phyloP scores from a whole-genome alignment of 768 basidiomycete species.

The Leccinum fibrillosum region DNA sequence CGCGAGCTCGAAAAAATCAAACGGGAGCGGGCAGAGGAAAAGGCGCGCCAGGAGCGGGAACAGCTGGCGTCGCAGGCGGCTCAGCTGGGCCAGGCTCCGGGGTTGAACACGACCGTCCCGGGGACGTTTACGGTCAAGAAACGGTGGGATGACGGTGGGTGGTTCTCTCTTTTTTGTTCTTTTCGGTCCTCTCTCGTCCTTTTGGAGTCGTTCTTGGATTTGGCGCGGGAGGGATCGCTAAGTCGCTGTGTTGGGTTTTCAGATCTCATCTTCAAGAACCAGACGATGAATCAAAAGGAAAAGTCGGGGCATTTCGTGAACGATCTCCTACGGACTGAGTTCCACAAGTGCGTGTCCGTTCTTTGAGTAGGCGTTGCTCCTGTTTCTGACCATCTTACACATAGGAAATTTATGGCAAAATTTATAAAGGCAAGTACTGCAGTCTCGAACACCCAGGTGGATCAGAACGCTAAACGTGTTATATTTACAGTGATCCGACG shows the following conservation, averaged over 20 bases:
- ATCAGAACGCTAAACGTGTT: background rate
- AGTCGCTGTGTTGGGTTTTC: background rate
- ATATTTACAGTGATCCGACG: conserved; percentile 6
- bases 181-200: background rate
- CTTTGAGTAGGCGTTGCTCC: background rate
- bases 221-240: background rate
- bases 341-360: conserved; percentile 69
- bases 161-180: background rate
- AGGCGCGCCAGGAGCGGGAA: conserved; percentile 76
- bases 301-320: conserved; percentile 87
- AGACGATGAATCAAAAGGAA: conserved; percentile 68
- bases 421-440: conserved; percentile 69
- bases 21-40: conserved; percentile 92
- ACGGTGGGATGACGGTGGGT: conserved; percentile 91
- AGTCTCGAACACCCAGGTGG: background rate
- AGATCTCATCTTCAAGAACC: conserved; percentile 99
- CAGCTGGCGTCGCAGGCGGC: conserved; percentile 58
- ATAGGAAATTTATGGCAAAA: conserved; percentile 88
- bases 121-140: conserved; percentile 90
- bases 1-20: conserved; percentile 99
- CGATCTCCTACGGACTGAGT: conserved; percentile 89
- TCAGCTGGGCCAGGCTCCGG: conserved; percentile 73
- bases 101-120: conserved; percentile 68
- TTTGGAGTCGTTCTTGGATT: background rate
- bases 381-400: conserved; percentile 9